Percentiles rank a stretch among this genome's conserved stretches.
These are phyloP conservation scores for Lithospermum erythrorhizon DNA, from an alignment of 257 asterid species.

Conservation along the genomic window DNA sequence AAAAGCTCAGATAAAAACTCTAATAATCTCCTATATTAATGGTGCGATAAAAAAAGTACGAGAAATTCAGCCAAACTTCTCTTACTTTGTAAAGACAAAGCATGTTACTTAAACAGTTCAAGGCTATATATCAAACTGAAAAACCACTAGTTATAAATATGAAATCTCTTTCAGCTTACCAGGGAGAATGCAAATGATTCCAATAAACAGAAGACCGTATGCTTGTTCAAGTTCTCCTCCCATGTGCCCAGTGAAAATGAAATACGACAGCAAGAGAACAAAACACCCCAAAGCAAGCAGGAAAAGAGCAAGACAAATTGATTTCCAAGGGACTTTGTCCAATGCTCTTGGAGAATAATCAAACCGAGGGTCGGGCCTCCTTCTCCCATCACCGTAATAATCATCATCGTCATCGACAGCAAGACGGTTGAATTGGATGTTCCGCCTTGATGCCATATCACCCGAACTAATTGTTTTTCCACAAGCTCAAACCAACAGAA, in stretches of 20 bases:
- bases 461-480: slow-evolving; percentile 5
- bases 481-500: neutral
- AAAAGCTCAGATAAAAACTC: too few species aligned
- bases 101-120: neutral
- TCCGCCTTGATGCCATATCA: slow-evolving; percentile 63
- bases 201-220: slow-evolving; percentile 74
- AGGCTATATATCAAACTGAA: neutral
- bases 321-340: slow-evolving; percentile 81
- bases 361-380: slow-evolving; percentile 52
- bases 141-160: neutral
- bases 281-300: slow-evolving; percentile 78
- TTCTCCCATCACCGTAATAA: slow-evolving; percentile 23
- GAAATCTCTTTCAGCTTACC: slow-evolving; percentile 26
- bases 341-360: slow-evolving; percentile 58
- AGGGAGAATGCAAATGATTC: slow-evolving; percentile 69
- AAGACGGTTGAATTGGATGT: slow-evolving; percentile 49
- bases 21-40: too few species aligned
- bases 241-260: slow-evolving; percentile 91
- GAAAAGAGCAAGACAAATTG: slow-evolving; percentile 67
- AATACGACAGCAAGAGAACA: slow-evolving; percentile 58
- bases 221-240: slow-evolving; percentile 78
- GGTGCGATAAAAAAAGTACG: too few species aligned
- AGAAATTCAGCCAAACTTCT: too few species aligned
- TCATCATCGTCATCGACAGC: slow-evolving; percentile 53
- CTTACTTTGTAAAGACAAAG: neutral